These are phyloP conservation scores for Bipolaris sorokiniana DNA, from an alignment of 2,329 filamentous ascomycete species.

Conservation along the genomic window DNA sequence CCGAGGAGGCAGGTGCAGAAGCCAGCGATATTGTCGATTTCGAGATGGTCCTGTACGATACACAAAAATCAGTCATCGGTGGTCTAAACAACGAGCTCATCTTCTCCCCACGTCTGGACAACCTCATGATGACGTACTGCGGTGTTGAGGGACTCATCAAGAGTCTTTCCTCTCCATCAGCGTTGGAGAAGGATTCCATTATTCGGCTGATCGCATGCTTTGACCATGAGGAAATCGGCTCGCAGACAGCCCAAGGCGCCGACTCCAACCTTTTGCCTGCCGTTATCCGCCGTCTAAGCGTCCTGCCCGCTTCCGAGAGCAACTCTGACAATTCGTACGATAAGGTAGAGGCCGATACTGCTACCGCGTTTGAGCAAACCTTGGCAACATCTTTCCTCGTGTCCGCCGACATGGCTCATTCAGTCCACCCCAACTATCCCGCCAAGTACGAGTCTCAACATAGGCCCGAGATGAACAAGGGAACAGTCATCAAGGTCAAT, in stretches of 20 bases:
- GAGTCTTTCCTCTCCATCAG: constrained; percentile 68
- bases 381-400: constrained; percentile 90
- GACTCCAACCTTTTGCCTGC: constrained; percentile 90
- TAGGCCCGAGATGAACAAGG: constrained; percentile 93
- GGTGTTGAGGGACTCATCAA: constrained; percentile 83
- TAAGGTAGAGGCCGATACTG: constrained; percentile 61
- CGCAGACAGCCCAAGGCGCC: constrained; percentile 88
- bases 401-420: constrained; percentile 97
- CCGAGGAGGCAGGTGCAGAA: constrained; percentile 74
- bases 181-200: constrained; percentile 75
- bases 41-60: constrained; percentile 96
- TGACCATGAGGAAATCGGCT: constrained; percentile 97
- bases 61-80: constrained; percentile 86
- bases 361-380: constrained; percentile 92
- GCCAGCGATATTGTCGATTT: constrained; percentile 84
- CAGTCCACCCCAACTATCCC: constrained; percentile 92
- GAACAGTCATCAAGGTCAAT: constrained; percentile 96
- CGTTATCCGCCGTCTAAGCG: constrained; percentile 83
- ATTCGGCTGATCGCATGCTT: constrained; percentile 95
- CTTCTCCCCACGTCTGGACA: constrained; percentile 94
- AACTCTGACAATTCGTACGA: constrained; percentile 71
- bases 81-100: constrained; percentile 93
- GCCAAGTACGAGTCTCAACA: constrained; percentile 91
- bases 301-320: constrained; percentile 68
- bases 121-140: constrained; percentile 96